Conservation (phyloP, 768 basidiomycete genomes). For the Leccinum boreale region DNA sequence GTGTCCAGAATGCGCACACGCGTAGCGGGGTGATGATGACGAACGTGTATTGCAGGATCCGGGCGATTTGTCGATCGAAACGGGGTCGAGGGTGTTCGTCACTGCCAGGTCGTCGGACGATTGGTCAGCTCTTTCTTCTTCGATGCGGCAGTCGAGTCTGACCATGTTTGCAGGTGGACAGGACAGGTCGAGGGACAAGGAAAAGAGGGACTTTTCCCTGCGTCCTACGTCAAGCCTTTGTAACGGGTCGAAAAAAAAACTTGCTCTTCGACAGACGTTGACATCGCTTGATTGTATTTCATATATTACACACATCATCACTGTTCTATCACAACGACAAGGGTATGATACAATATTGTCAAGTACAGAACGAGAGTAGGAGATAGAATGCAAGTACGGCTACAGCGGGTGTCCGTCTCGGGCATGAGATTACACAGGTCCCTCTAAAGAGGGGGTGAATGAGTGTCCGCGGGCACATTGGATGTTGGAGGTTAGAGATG, state of each 20-base stretch:
- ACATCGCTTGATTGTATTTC: not conserved
- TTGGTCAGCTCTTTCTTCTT: conserved; percentile 47
- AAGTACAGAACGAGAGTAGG: conserved; percentile 33
- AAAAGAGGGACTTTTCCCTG: conserved; percentile 59
- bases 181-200: conserved; percentile 59
- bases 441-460: not conserved
- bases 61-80: conserved; percentile 60
- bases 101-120: conserved; percentile 69
- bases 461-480: conserved; percentile 24
- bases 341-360: conserved; percentile 24
- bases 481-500: conserved; percentile 18
- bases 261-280: not conserved
- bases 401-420: conserved; percentile 24
- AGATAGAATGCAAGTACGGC: conserved; percentile 23
- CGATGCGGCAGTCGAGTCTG: not conserved
- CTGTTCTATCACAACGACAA: conserved; percentile 21
- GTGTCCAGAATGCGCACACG: too few relatives aligned
- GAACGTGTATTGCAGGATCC: conserved; percentile 47
- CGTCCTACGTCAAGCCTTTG: conserved; percentile 63
- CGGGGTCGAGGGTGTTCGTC: conserved; percentile 57
- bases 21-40: not conserved
- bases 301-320: conserved; percentile 12
- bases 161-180: conserved; percentile 53
- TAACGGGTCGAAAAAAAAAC: conserved; percentile 14
- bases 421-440: conserved; percentile 4